Conservation (phyloP, 2,329 filamentous ascomycete species). For the Stagonosporopsis chrysanthemi region DNA sequence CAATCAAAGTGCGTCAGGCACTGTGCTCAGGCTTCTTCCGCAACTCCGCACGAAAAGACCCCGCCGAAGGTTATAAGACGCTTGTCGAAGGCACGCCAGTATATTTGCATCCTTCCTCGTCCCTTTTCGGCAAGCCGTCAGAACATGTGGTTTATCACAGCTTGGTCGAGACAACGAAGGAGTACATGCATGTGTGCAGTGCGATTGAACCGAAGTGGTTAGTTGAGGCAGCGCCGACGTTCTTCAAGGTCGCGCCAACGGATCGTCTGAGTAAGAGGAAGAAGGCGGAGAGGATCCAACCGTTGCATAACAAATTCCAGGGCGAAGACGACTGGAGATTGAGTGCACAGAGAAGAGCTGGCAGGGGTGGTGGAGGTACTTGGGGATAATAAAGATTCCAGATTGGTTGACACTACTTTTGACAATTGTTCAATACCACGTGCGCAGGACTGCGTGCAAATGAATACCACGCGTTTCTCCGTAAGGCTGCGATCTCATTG, state of each 20-base stretch:
- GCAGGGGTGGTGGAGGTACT: slow-evolving; percentile 87
- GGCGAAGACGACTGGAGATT: slow-evolving; percentile 95
- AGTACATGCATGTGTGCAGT: slow-evolving; percentile 97
- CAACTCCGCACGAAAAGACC: slow-evolving; percentile 92
- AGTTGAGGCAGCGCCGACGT: slow-evolving; percentile 95
- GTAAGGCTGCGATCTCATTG: neutral
- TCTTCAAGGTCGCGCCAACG: slow-evolving; percentile 95
- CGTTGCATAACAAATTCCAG: slow-evolving; percentile 90
- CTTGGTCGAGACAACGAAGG: slow-evolving; percentile 90
- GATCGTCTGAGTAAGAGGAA: slow-evolving; percentile 89
- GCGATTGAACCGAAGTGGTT: slow-evolving; percentile 93
- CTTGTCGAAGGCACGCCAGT: slow-evolving; percentile 94
- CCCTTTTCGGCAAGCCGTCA: slow-evolving; percentile 92
- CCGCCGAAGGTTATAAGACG: slow-evolving; percentile 96
- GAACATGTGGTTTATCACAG: slow-evolving; percentile 96
- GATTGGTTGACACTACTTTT: neutral
- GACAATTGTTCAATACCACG: neutral
- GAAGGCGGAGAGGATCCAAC: slow-evolving; percentile 93
- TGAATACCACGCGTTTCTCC: neutral
- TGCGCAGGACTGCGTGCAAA: neutral
- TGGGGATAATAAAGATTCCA: slow-evolving; percentile 70
- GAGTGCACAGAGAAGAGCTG: slow-evolving; percentile 83
- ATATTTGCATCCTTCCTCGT: slow-evolving; percentile 89
- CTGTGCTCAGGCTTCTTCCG: slow-evolving; percentile 95
- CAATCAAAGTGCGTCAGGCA: slow-evolving; percentile 84